These are phyloP conservation scores for Rhizopus arrhizus DNA, from an alignment of 371 early-diverging fungal species.

Conservation along the genomic window DNA sequence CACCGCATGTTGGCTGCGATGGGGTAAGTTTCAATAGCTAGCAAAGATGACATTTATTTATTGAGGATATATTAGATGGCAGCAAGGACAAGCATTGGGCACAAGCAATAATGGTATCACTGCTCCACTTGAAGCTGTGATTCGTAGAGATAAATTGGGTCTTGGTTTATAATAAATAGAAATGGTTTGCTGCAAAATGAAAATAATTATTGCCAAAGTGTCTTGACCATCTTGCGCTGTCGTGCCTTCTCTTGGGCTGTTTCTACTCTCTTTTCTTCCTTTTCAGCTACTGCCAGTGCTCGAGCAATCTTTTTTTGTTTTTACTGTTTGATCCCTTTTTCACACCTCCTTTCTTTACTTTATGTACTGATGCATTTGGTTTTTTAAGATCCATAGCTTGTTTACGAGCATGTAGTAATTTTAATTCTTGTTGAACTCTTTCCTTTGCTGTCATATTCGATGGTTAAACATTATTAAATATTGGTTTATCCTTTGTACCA, in stretches of 20 bases:
- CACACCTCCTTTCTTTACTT: constrained; percentile 26
- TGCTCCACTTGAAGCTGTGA: constrained; percentile 82
- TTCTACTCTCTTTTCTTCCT: constrained; percentile 28
- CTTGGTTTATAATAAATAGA: constrained; percentile 63
- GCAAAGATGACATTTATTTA: not conserved
- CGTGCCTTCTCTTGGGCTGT: constrained; percentile 19
- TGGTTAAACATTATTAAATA: not conserved
- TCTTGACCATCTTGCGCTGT: constrained; percentile 29
- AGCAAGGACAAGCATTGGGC: constrained; percentile 83
- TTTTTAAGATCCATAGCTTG: constrained; percentile 2
- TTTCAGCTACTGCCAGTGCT: constrained; percentile 30
- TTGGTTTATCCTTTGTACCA: constrained; percentile 3
- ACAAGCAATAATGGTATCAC: constrained; percentile 76
- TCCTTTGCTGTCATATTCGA: constrained; percentile 24
- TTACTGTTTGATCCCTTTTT: constrained; percentile 25
- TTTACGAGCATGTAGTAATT: constrained; percentile 2
- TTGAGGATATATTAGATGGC: constrained; percentile 56
- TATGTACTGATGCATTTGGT: constrained; percentile 16
- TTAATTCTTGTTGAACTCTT: constrained; percentile 30
- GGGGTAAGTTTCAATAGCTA: constrained; percentile 57
- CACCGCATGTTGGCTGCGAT: constrained; percentile 80
- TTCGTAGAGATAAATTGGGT: constrained; percentile 75
- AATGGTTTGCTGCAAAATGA: constrained; percentile 1
- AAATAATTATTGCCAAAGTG: constrained; percentile 12
- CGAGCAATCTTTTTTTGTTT: constrained; percentile 34